Base-by-base conservation (phyloP, 2,329 filamentous ascomycete genomes). In the Plectosphaerella sp. region DNA sequence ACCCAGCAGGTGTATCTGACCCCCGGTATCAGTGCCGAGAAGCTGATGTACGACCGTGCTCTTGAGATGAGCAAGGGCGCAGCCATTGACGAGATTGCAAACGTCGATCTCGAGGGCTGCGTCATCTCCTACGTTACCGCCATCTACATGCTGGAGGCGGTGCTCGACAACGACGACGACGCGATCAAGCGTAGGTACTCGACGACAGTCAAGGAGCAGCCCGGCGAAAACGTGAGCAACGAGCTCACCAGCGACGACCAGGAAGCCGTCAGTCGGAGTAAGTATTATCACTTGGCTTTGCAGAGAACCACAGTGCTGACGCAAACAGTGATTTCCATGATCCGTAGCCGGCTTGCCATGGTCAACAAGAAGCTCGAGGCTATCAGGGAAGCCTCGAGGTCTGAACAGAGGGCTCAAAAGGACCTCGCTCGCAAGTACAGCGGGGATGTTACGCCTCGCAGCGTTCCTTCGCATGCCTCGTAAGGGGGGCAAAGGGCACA, bases 31-130 rank as follows among this genome's bases (percentile, higher is more conserved):
- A 97, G 91, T 20, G 94, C 94, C 0, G 94, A 97, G 73, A 96
- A 92, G 71, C 77, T 99, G 45, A 97, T 99, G 91, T 99, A 97
- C 66, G 94, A 99, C 61, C 89, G 94, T 46, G 94, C 94, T 1
- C 75, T 97, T 20, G 94, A 99, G 67, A 97, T 99, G 94, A 97
- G 91, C 67, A 85, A 91, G 49, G 85, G 89, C 4, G 93, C 94
- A 8, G 94, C 94, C 8, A 94, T 97, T 64, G 95, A 96, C 61
- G 94, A 99, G 71, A 88, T 99, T 48, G 91, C 94, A 2, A 91
- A 93, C 52, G 89, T 94, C 57, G 92, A 97, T 67, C 75, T 97
- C 22, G 72, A 77, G 1, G 91, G 91, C 15, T 97, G 93, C 65
- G 92, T 97, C 64, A 85, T 96, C 24, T 92, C 91, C 16, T 99